Conservation (phyloP, 306 rosid genomes). For the Quercus wislizeni region DNA sequence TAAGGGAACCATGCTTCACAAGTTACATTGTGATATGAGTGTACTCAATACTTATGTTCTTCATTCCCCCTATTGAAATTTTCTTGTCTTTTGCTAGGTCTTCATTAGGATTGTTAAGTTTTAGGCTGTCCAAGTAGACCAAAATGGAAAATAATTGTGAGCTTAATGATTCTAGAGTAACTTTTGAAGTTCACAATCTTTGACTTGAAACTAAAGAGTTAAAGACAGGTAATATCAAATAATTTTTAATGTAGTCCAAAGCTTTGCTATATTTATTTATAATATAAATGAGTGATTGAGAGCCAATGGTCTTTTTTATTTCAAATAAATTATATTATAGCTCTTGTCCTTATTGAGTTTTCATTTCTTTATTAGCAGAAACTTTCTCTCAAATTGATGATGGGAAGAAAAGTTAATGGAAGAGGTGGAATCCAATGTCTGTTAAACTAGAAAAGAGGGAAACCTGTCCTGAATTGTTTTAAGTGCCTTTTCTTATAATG, state of each 20-base stretch:
- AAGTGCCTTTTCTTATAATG: not conserved
- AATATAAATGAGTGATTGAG: not conserved
- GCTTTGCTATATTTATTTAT: not conserved
- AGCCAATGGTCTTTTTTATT: not conserved
- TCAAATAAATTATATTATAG: no score
- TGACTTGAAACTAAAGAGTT: slow-evolving; percentile 39
- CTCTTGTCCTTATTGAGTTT: no score
- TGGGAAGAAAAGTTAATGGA: not conserved
- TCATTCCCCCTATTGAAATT: not conserved
- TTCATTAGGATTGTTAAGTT: no score
- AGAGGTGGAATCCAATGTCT: slow-evolving; percentile 23
- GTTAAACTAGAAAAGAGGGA: not conserved
- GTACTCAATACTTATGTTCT: slow-evolving; percentile 17
- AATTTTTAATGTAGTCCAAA: not conserved
- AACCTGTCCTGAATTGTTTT: not conserved
- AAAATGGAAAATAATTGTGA: slow-evolving; percentile 20
- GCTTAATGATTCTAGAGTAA: slow-evolving; percentile 20
- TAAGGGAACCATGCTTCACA: slow-evolving; percentile 19
- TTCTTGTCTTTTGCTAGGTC: not conserved
- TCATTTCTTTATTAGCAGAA: no score
- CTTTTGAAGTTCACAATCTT: slow-evolving; percentile 26
- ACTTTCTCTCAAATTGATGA: not conserved
- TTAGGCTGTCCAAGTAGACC: not conserved
- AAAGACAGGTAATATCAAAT: slow-evolving; percentile 21
- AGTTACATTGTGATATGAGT: slow-evolving; percentile 27